Evolutionary conservation across 1,284 basidiomycete genomes (phyloP), one percentile per base, ranked within the genome.

Genomic region (Coniferiporia weirii): DNA sequence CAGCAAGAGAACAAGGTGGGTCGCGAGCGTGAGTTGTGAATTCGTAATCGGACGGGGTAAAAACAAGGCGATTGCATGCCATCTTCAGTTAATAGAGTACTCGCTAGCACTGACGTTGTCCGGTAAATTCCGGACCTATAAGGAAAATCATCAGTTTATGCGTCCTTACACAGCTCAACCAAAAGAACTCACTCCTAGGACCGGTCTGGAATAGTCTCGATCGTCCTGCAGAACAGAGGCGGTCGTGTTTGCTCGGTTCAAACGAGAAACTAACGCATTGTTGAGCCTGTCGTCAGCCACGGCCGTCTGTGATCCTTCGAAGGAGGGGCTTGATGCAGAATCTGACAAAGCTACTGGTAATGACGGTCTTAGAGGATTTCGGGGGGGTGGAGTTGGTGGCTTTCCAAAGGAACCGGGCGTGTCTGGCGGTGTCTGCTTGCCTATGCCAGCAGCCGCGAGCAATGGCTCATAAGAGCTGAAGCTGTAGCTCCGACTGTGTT

Each of bases 381-480:
- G 72, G 46, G 80, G 77, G 15, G 79, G 81, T 36, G 72, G 70
- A 13, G 68, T 70, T 34, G 78, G 73, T 56, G 61, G 49, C 15
- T 46, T 46, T 3, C 49, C 45, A 35, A 51, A 56, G 40, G 64
- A 34, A 15, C 63, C 67, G 40, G 70, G 68, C 4, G 66, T 63
- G 17, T 60, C 36, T 12, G 64, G 61, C 19, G 64, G 66, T 3
- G 67, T 69, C 57, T 56, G 61, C 47, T 56, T 53, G 3, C 60
- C 61, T 19, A 69, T 59, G 20, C 62, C 58, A 57, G 69, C 66
- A 7, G 75, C 75, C 3, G 79, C 76, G 53, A 89, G 69, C 20
- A 88, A 73, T 27, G 84, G 84, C 64, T 88, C 87, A 60, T 79
- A 79, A 71, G 86, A 89, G 19, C 79, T 82, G 10, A 75, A 77